phyloP scores from a whole-genome alignment of 192 early-diverging fungal genomes.

The Paraglomus brasilianum region DNA sequence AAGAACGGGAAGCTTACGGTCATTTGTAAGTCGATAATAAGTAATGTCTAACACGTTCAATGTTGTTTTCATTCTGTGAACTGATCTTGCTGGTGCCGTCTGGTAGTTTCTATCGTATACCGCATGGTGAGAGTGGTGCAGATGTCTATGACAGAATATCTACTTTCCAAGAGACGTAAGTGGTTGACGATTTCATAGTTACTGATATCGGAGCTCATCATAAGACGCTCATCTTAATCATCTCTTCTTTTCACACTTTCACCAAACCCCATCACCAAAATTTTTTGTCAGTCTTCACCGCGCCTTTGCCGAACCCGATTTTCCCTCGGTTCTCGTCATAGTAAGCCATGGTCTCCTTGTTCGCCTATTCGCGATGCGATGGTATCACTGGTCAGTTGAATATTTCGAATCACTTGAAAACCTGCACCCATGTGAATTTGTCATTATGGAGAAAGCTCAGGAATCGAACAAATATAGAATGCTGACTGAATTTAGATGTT shows the following conservation, averaged over 20 bases:
- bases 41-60: not conserved
- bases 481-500: not conserved
- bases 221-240: no score
- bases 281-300: slow-evolving; percentile 10
- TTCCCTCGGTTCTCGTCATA: slow-evolving; percentile 17
- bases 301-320: slow-evolving; percentile 14
- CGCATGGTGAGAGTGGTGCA: slow-evolving; percentile 22
- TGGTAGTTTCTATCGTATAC: slow-evolving; percentile 29
- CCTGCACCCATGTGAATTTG: slow-evolving; percentile 13
- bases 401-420: slow-evolving; percentile 13
- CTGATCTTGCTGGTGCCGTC: not conserved
- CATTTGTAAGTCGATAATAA: slow-evolving; percentile 23
- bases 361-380: slow-evolving; percentile 18
- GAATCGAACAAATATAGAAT: slow-evolving; percentile 7
- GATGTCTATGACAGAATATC: slow-evolving; percentile 27
- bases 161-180: slow-evolving; percentile 26
- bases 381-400: slow-evolving; percentile 26
- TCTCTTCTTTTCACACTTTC: not conserved
- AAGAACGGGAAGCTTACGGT: slow-evolving; percentile 11
- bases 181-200: not conserved
- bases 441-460: slow-evolving; percentile 15
- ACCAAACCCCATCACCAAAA: not conserved
- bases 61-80: not conserved
- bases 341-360: slow-evolving; percentile 23
- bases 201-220: no score